Percentiles rank a stretch among this genome's conserved stretches.
Evolutionary conservation across 139 green algal genomes (phyloP).

Genomic region (Diplosphaera chodatii): DNA sequence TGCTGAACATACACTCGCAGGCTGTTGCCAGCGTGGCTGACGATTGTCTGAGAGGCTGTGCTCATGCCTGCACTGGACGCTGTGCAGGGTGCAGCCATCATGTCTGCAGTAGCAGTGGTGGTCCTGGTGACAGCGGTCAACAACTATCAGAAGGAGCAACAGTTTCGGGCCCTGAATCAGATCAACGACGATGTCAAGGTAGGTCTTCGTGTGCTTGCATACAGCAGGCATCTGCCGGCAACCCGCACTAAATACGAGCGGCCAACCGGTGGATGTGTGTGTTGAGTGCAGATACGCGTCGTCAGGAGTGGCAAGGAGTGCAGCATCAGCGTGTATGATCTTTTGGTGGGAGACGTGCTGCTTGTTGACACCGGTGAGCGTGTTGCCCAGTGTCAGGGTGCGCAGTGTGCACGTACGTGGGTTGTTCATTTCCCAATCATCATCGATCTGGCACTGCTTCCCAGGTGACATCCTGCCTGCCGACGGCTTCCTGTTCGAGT

Average conservation of each 20-base stretch:
- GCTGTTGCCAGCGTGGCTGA: no score
- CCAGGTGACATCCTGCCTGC: slow-evolving; percentile 73
- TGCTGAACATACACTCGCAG: no score
- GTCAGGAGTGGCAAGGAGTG: slow-evolving; percentile 42
- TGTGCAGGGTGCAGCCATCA: slow-evolving; percentile 50
- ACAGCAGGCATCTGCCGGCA: no score
- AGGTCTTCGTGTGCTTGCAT: background rate
- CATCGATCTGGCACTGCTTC: no score
- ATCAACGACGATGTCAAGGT: slow-evolving; percentile 57
- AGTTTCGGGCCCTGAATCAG: slow-evolving; percentile 75
- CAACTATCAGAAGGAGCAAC: slow-evolving; percentile 83
- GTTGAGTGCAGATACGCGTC: slow-evolving; percentile 52
- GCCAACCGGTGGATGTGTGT: no score
- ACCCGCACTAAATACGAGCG: no score
- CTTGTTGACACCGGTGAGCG: slow-evolving; percentile 52
- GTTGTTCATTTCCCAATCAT: no score
- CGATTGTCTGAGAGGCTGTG: no score
- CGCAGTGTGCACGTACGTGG: no score
- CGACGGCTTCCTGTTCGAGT: slow-evolving; percentile 65
- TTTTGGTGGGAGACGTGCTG: slow-evolving; percentile 77
- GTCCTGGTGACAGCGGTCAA: slow-evolving; percentile 65
- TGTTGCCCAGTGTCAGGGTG: no score
- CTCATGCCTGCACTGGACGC: background rate
- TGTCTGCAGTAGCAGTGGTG: slow-evolving; percentile 67
- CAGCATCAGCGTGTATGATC: slow-evolving; percentile 39